Evolutionary conservation across 129 eudicot species (phyloP).

Genomic region (Smallanthus sonchifolius): DNA sequence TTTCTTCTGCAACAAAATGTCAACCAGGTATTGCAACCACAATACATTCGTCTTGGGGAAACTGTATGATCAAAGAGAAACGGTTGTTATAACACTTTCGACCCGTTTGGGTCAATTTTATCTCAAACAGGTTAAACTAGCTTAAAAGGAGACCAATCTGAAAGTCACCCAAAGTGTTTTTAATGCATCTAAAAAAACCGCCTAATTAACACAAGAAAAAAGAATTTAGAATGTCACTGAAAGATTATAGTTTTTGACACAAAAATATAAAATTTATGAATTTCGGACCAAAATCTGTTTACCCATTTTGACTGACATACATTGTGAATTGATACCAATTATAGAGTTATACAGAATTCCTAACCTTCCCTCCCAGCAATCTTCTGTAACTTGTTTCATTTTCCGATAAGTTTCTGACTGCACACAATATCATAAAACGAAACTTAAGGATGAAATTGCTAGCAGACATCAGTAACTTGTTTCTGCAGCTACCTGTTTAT

Average conservation of each 20-base stretch:
- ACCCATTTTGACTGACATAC: neutral
- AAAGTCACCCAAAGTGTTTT: neutral
- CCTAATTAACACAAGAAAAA: neutral
- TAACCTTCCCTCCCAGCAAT: constrained; percentile 89
- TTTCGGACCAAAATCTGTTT: neutral
- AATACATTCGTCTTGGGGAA: constrained; percentile 92
- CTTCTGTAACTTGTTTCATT: constrained; percentile 70
- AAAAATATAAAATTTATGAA: neutral
- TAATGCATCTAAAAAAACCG: no score
- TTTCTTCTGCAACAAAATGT: constrained; percentile 76
- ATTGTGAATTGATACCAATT: constrained; percentile 1
- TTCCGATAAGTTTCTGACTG: constrained; percentile 88
- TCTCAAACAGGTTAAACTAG: neutral
- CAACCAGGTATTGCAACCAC: constrained; percentile 93
- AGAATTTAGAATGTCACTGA: neutral
- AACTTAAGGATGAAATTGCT: constrained; percentile 1
- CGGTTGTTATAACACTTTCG: neutral
- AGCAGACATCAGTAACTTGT: neutral
- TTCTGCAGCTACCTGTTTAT: constrained; percentile 62
- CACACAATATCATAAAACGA: constrained; percentile 15
- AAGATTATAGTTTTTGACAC: neutral
- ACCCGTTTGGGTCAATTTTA: neutral
- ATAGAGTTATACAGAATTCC: no score
- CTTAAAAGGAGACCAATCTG: neutral
- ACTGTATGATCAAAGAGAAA: constrained; percentile 43